These are phyloP conservation scores for Pichia sp. DNA, from an alignment of 1,139 yeast species.

Conservation along the genomic window DNA sequence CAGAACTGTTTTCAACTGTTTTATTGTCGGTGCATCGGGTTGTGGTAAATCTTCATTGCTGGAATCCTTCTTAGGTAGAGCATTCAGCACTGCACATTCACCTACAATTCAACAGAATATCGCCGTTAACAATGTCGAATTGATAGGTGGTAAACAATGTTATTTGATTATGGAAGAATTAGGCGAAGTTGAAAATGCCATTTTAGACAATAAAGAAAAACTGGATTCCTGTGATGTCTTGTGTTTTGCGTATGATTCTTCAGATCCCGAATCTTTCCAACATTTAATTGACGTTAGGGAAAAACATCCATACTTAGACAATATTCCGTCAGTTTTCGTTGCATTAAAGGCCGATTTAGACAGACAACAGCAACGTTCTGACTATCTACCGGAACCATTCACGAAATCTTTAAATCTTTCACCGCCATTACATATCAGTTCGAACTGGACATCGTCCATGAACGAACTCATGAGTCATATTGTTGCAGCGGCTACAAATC, in stretches of 20 bases:
- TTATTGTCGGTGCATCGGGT: conserved; percentile 78
- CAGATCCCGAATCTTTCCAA: conserved; percentile 94
- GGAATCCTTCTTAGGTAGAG: conserved; percentile 76
- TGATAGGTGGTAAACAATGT: conserved; percentile 94
- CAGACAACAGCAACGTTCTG: conserved; percentile 89
- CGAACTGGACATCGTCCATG: conserved; percentile 84
- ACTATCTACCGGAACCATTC: conserved; percentile 83
- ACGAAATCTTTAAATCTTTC: conserved; percentile 65
- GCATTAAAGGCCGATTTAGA: conserved; percentile 95
- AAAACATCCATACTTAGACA: conserved; percentile 59
- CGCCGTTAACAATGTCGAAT: conserved; percentile 91
- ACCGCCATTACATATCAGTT: conserved; percentile 85
- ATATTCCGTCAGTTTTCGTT: conserved; percentile 81
- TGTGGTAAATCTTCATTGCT: conserved; percentile 85
- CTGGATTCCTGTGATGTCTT: conserved; percentile 87
- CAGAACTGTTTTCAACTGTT: conserved; percentile 89
- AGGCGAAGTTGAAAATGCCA: conserved; percentile 84
- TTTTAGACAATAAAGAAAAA: conserved; percentile 67
- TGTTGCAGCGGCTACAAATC: conserved; percentile 84
- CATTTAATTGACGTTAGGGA: conserved; percentile 68
- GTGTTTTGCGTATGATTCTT: conserved; percentile 87
- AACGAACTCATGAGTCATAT: conserved; percentile 83
- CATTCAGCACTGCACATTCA: conserved; percentile 67
- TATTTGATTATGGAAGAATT: conserved; percentile 86
- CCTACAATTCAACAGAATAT: conserved; percentile 81